Evolutionary conservation across 2,329 filamentous ascomycete genomes (phyloP), one percentile per base, ranked within the genome.

Genomic region (Paramyrothecium roridum): DNA sequence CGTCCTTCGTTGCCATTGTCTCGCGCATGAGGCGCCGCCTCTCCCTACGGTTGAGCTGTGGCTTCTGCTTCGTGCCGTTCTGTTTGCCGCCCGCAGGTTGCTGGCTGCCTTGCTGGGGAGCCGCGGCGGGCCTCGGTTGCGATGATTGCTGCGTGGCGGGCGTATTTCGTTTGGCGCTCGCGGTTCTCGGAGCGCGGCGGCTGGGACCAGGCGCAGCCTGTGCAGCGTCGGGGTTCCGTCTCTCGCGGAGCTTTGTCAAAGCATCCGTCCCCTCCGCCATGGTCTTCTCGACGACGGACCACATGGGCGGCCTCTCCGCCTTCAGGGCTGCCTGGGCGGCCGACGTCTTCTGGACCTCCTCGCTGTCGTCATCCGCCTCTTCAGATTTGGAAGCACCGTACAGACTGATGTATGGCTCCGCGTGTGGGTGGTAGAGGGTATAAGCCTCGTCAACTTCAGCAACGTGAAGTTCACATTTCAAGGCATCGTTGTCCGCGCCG

Each of bases 361-460:
- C 70, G 4, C 68, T 64, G 46, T 73, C 73, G 17, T 71, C 73
- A 3, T 73, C 74, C 52, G 76, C 70, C 2, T 66, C 65, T 19
- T 70, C 70, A 13, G 61, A 57, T 55, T 66, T 60, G 45, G 61
- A 57, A 54, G 62, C 62, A 61, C 81, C 76, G 61, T 86, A 88
- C 17, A 88, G 67, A 62, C 83, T 85, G 60, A 89, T 79, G 70
- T 95, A 95, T 21, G 80, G 76, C 69, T 90, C 85, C 63, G 86
- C 77, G 48, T 89, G 82, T 2, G 90, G 90, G 59, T 84, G 89
- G 70, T 87, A 88, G 53, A 84, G 80, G 1, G 89, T 84, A 67
- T 95, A 95, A 63, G 90, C 86, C 59, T 89, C 76, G 66, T 93
- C 90, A 13, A 93, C 83, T 66, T 92, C 82, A 23, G 85, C 84